Conservation (phyloP, 352 stramenopile species). For the Saprolegnia diclina region DNA sequence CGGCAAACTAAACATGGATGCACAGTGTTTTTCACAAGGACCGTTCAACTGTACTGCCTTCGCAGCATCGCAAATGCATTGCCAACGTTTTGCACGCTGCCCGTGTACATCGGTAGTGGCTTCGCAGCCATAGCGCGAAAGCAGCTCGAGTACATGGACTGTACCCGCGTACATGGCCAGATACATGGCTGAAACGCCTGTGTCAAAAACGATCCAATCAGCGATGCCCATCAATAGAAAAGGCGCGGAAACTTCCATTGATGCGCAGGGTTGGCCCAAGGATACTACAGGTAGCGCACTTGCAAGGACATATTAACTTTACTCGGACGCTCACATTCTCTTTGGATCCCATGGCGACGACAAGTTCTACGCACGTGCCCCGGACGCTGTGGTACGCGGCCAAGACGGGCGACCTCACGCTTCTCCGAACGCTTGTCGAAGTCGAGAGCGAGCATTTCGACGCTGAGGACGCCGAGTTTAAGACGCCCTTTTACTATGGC, state of each 20-base stretch:
- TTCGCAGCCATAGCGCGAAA: too few species aligned
- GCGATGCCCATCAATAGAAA: neutral
- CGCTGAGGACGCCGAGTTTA: conserved; percentile 3
- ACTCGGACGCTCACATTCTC: neutral
- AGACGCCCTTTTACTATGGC: conserved; percentile 15
- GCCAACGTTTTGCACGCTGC: too few species aligned
- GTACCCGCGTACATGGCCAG: too few species aligned
- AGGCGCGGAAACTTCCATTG: neutral
- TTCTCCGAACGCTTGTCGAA: conserved; percentile 1
- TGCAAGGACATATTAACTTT: too few species aligned
- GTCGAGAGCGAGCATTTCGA: neutral
- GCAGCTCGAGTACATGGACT: too few species aligned
- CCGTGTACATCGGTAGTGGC: too few species aligned
- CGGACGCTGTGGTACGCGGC: conserved; percentile 14
- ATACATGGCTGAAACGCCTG: too few species aligned
- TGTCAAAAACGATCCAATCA: too few species aligned
- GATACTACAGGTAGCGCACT: neutral
- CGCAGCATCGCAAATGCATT: too few species aligned
- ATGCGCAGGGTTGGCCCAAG: neutral
- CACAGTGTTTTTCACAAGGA: too few species aligned
- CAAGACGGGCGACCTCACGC: conserved; percentile 6
- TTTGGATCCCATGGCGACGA: neutral
- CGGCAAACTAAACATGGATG: too few species aligned
- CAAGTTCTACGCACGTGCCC: neutral
- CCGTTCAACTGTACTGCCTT: too few species aligned